A percentile compares a stretch with the other conserved stretches of the same genome.
These are phyloP conservation scores for Penicillium sp. DNA, from an alignment of 2,329 filamentous ascomycete species.

Conservation along the genomic window DNA sequence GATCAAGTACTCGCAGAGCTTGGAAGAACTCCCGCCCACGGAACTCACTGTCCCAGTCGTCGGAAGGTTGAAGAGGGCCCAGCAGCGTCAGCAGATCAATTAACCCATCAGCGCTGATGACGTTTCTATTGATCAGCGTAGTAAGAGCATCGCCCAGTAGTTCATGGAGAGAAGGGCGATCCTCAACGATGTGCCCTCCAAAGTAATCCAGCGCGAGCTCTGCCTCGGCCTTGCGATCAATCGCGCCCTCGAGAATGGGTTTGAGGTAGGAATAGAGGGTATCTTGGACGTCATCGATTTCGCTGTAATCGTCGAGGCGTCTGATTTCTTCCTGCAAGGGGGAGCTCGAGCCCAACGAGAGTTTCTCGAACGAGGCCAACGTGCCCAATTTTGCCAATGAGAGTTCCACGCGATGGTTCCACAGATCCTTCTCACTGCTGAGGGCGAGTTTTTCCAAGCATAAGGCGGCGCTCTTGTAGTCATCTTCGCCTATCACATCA, in stretches of 20 bases:
- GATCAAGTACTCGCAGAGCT: constrained; percentile 57
- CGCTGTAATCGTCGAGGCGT: constrained; percentile 60
- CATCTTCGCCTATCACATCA: constrained; percentile 70
- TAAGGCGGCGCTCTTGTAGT: constrained; percentile 68
- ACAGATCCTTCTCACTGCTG: constrained; percentile 70
- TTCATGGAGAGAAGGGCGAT: constrained; percentile 62
- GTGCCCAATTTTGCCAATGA: constrained; percentile 79
- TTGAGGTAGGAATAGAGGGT: constrained; percentile 66
- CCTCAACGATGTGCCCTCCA: constrained; percentile 51
- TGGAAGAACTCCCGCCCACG: constrained; percentile 65
- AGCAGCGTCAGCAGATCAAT: constrained; percentile 71
- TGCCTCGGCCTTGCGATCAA: constrained; percentile 74
- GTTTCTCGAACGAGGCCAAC: constrained; percentile 56
- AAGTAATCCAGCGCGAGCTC: constrained; percentile 70
- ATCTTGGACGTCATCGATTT: constrained; percentile 74
- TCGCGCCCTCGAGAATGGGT: constrained; percentile 62
- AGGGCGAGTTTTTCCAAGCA: constrained; percentile 67
- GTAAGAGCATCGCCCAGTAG: constrained; percentile 68
- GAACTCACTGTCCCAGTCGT: constrained; percentile 47
- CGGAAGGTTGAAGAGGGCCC: constrained; percentile 48
- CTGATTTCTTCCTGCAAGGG: constrained; percentile 45
- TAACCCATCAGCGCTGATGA: constrained; percentile 55
- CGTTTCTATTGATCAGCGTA: constrained; percentile 65
- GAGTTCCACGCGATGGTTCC: constrained; percentile 90
- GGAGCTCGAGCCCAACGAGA: constrained; percentile 23